Evolutionary conservation across 1,284 basidiomycete genomes (phyloP).

Genomic region (Leccinum subfulvum): DNA sequence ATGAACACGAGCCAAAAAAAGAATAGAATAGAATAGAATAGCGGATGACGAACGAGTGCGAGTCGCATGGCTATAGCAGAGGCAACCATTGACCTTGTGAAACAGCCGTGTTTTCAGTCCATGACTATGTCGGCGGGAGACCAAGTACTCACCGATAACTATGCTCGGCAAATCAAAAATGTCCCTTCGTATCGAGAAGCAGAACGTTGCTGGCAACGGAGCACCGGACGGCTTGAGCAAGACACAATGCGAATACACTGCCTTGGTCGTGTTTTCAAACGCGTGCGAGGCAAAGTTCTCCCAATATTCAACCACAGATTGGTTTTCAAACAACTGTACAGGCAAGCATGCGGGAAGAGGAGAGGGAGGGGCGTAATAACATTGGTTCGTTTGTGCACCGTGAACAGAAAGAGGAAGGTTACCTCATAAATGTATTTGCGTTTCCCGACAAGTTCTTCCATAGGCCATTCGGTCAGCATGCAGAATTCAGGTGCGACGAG

Average conservation of each 20-base stretch:
- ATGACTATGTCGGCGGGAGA: conserved; percentile 4
- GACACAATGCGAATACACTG: conserved; percentile 90
- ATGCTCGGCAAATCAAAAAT: conserved; percentile 86
- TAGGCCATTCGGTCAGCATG: conserved; percentile 87
- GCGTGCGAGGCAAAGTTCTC: conserved; percentile 93
- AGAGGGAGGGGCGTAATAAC: not conserved
- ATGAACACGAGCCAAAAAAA: not conserved
- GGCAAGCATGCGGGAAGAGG: not conserved
- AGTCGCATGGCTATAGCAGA: conserved; percentile 46
- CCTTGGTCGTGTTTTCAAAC: conserved; percentile 93
- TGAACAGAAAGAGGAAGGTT: conserved; percentile 24
- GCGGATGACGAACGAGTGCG: conserved; percentile 1
- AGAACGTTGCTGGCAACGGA: conserved; percentile 85
- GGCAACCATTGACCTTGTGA: conserved; percentile 75
- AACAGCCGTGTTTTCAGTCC: not conserved
- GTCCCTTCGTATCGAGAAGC: conserved; percentile 90
- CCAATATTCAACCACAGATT: conserved; percentile 91
- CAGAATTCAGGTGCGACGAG: conserved; percentile 96
- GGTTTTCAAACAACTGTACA: conserved; percentile 79
- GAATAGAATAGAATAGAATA: not conserved
- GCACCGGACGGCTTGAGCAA: conserved; percentile 81
- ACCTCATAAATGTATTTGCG: conserved; percentile 92
- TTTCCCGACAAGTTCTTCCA: conserved; percentile 77
- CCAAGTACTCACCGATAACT: conserved; percentile 65
- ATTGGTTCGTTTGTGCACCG: conserved; percentile 16